These are phyloP conservation scores for Dictyophora rubrovolvata DNA, from an alignment of 768 basidiomycete genomes.

Conservation along the genomic window DNA sequence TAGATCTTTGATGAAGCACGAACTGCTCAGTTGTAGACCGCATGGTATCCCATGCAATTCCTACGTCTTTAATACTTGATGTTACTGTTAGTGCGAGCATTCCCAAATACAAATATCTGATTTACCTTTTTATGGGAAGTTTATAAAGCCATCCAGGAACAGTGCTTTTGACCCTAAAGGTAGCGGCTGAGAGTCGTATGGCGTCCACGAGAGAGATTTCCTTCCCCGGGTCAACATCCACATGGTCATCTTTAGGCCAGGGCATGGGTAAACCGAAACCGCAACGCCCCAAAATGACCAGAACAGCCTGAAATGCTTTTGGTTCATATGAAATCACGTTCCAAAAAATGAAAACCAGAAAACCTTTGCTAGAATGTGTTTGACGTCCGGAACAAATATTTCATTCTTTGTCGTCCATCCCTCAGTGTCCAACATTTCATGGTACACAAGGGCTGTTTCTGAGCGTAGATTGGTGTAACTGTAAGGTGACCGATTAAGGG, in stretches of 20 bases:
- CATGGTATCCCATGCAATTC: conserved; percentile 7
- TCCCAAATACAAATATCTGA: no score
- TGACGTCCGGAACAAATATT: neutral
- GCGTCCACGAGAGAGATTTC: neutral
- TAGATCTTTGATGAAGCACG: neutral
- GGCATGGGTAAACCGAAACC: conserved; percentile 7
- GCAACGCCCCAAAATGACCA: conserved; percentile 1
- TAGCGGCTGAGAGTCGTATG: neutral
- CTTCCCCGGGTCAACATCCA: neutral
- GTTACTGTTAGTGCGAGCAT: no score
- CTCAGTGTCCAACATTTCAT: conserved; percentile 9
- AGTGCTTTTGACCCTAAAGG: neutral
- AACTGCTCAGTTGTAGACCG: neutral
- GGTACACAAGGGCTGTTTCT: conserved; percentile 5
- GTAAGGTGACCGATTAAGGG: neutral
- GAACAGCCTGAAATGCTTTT: neutral
- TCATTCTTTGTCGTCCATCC: neutral
- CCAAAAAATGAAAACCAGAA: neutral
- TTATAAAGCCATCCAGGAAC: conserved; percentile 2
- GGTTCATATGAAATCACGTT: neutral
- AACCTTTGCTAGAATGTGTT: conserved; percentile 1
- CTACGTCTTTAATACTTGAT: conserved; percentile 1
- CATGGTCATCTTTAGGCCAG: conserved; percentile 4
- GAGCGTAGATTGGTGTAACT: neutral
- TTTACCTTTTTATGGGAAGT: conserved; percentile 5